Conservation (phyloP, 192 early-diverging fungal genomes). For the Coemansia sp. region DNA sequence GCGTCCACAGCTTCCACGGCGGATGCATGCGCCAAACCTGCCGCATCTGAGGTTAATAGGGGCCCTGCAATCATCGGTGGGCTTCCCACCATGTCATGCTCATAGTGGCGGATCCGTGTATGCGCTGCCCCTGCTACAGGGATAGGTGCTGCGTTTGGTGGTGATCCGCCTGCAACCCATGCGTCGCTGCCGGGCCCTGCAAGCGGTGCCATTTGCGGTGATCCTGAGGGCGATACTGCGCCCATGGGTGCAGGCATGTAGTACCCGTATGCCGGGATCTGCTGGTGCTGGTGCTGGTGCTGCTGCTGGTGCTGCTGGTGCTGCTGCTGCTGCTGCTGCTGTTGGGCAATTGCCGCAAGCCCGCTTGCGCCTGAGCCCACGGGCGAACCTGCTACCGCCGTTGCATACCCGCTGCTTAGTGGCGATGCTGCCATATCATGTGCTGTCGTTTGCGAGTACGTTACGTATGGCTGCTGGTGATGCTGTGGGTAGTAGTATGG, state of each 20-base stretch:
- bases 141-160: neutral
- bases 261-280: slow-evolving; percentile 26
- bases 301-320: slow-evolving; percentile 13
- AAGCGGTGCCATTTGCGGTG: slow-evolving; percentile 27
- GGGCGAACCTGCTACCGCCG: neutral
- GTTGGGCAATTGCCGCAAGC: slow-evolving; percentile 7
- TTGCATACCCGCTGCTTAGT: slow-evolving; percentile 1
- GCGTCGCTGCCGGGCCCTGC: neutral
- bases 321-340: slow-evolving; percentile 13
- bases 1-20: slow-evolving; percentile 25
- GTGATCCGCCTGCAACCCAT: neutral
- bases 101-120: neutral
- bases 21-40: neutral
- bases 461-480: neutral
- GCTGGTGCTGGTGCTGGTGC: slow-evolving; percentile 17
- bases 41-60: neutral
- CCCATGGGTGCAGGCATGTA: slow-evolving; percentile 2
- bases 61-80: neutral
- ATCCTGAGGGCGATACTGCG: slow-evolving; percentile 16
- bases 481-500: slow-evolving; percentile 9
- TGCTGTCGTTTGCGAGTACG: neutral
- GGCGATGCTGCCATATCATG: slow-evolving; percentile 4
- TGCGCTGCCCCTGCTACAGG: neutral
- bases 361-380: neutral
- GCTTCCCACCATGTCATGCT: slow-evolving; percentile 12